Evolutionary conservation across 495 filamentous ascomycete genomes (phyloP).

Genomic region (Talaromyces ruber): DNA sequence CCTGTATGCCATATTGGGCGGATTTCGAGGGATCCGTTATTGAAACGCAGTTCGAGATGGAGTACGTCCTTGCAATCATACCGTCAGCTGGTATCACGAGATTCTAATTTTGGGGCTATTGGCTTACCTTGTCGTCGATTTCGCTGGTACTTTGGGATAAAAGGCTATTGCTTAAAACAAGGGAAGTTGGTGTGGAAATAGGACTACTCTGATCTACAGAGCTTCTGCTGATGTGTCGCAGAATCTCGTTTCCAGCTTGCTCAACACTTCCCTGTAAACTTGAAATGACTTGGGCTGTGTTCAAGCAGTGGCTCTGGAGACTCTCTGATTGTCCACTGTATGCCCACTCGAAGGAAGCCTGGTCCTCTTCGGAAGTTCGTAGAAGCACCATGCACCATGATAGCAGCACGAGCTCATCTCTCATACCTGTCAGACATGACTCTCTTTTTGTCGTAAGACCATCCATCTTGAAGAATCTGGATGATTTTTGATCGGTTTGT

Average conservation of each 20-base stretch:
- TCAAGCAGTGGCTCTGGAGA: background rate
- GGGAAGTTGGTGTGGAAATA: slow-evolving; percentile 4
- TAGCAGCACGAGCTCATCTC: slow-evolving; percentile 28
- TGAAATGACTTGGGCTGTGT: slow-evolving; percentile 15
- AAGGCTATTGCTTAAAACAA: slow-evolving; percentile 24
- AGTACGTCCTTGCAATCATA: slow-evolving; percentile 10
- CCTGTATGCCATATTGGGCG: slow-evolving; percentile 18
- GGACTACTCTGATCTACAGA: background rate
- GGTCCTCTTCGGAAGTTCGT: slow-evolving; percentile 26
- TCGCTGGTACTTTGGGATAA: slow-evolving; percentile 12
- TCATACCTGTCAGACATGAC: slow-evolving; percentile 18
- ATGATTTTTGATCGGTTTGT: slow-evolving; percentile 5
- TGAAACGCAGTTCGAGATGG: slow-evolving; percentile 20
- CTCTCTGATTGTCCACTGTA: slow-evolving; percentile 10
- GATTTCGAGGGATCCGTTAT: slow-evolving; percentile 16
- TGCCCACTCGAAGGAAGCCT: slow-evolving; percentile 29
- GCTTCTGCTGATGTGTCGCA: slow-evolving; percentile 11
- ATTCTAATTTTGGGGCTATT: background rate
- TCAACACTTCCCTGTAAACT: slow-evolving; percentile 17
- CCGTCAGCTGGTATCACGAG: background rate
- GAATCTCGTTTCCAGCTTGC: slow-evolving; percentile 13
- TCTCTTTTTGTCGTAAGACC: slow-evolving; percentile 12
- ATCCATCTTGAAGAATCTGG: slow-evolving; percentile 12
- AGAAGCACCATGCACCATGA: slow-evolving; percentile 38
- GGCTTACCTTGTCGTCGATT: slow-evolving; percentile 19